These are phyloP conservation scores for Fraxinus sp. DNA, from an alignment of 305 asterid genomes.

Conservation along the genomic window DNA sequence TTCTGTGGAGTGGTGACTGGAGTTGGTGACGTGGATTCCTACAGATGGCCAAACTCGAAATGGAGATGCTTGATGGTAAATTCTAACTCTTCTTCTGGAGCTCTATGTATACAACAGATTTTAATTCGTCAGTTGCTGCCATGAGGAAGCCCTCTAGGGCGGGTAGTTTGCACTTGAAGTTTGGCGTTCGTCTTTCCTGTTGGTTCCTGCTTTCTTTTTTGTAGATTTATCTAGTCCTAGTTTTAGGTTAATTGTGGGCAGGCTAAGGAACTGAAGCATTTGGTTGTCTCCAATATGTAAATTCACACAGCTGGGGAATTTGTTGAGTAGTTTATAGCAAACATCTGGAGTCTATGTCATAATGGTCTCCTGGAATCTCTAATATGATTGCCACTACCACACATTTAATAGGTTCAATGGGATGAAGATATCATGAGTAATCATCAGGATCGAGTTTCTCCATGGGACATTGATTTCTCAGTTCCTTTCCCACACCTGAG, in stretches of 20 bases:
- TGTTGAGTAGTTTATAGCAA: neutral
- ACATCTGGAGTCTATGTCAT: neutral
- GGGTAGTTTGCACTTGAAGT: neutral
- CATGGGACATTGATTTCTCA: slow-evolving; percentile 95
- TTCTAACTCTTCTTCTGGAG: slow-evolving; percentile 9
- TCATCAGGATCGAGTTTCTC: slow-evolving; percentile 91
- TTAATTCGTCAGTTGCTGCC: neutral
- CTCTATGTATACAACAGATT: neutral
- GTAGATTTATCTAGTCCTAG: neutral
- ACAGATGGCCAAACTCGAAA: slow-evolving; percentile 87
- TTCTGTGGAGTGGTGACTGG: slow-evolving; percentile 92
- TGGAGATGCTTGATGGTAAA: slow-evolving; percentile 96
- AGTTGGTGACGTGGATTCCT: slow-evolving; percentile 68
- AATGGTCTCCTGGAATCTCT: neutral
- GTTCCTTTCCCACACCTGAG: slow-evolving; percentile 68
- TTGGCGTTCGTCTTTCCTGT: neutral
- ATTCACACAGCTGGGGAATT: neutral
- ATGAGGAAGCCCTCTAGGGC: neutral
- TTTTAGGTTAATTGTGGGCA: neutral
- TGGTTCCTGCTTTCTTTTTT: neutral
- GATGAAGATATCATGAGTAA: slow-evolving; percentile 72
- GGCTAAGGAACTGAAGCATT: neutral
- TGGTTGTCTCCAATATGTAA: neutral
- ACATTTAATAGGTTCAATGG: slow-evolving; percentile 80
- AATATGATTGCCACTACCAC: slow-evolving; percentile 21